Evolutionary conservation across 2,329 filamentous ascomycete species (phyloP).

Genomic region (Diaporthe sp.): DNA sequence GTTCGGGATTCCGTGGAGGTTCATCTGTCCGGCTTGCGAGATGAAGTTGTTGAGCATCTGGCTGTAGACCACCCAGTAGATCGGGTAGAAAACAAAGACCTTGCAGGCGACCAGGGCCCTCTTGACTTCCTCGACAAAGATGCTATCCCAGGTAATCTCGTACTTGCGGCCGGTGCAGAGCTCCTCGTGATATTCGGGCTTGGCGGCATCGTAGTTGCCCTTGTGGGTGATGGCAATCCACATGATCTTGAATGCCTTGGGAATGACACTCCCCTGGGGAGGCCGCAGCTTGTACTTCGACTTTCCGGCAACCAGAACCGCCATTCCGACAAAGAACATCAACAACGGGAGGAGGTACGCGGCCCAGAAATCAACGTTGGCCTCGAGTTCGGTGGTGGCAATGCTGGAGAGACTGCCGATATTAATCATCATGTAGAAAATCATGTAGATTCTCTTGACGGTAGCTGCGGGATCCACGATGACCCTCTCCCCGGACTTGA

Average conservation of each 20-base stretch:
- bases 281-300: constrained; percentile 66
- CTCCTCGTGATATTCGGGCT: constrained; percentile 76
- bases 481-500: constrained; percentile 68
- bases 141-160: constrained; percentile 74
- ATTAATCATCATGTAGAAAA: constrained; percentile 83
- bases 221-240: constrained; percentile 80
- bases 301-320: constrained; percentile 62
- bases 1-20: constrained; percentile 76
- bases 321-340: constrained; percentile 74
- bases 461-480: constrained; percentile 78
- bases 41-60: constrained; percentile 73
- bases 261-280: constrained; percentile 74
- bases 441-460: constrained; percentile 45
- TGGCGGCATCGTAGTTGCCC: constrained; percentile 75
- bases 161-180: constrained; percentile 76
- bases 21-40: constrained; percentile 71
- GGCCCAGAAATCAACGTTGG: constrained; percentile 76
- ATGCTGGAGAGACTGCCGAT: constrained; percentile 78
- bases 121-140: constrained; percentile 80
- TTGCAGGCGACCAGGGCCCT: constrained; percentile 77
- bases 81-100: constrained; percentile 75
- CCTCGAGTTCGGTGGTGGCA: constrained; percentile 77
- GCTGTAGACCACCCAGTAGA: constrained; percentile 78
- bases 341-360: constrained; percentile 71
- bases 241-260: constrained; percentile 75